Percentiles rank a stretch among this genome's conserved stretches.
Conservation (phyloP, 768 basidiomycete genomes). For the Scleroderma citrinum region DNA sequence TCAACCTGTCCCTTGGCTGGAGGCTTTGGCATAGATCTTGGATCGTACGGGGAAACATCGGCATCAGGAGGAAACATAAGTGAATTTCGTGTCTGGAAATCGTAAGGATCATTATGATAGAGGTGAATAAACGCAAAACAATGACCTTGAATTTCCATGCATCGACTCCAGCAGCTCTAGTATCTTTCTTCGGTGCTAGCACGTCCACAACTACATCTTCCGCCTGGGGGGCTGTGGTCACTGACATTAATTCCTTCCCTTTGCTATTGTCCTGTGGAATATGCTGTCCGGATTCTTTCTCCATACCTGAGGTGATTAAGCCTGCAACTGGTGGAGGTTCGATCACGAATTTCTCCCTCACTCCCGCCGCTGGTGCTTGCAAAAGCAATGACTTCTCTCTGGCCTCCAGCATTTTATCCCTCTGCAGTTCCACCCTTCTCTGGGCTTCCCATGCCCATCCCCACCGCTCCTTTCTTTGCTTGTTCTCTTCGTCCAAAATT, state of each 20-base stretch:
- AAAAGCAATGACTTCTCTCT: constrained; percentile 72
- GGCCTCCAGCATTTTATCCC: constrained; percentile 57
- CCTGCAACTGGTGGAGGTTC: constrained; percentile 53
- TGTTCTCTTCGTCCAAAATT: constrained; percentile 88
- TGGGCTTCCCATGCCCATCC: constrained; percentile 96
- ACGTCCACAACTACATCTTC: constrained; percentile 50
- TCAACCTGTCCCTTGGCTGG: constrained; percentile 32
- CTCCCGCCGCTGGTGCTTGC: constrained; percentile 53
- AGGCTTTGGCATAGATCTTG: constrained; percentile 20
- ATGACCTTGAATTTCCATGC: constrained; percentile 78
- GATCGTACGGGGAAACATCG: constrained; percentile 73
- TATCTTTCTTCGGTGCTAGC: constrained; percentile 76
- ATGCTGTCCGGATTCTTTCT: constrained; percentile 15
- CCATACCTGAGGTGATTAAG: constrained; percentile 38
- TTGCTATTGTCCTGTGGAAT: constrained; percentile 24
- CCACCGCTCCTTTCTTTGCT: constrained; percentile 70
- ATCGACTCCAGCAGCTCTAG: constrained; percentile 64
- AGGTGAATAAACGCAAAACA: constrained; percentile 2
- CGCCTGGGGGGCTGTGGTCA: constrained; percentile 9
- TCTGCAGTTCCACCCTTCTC: constrained; percentile 64
- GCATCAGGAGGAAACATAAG: constrained; percentile 95
- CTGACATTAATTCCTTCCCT: constrained; percentile 13
- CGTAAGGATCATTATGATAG: constrained; percentile 1
- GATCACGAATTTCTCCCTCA: constrained; percentile 61
- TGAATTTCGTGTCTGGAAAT: constrained; percentile 75